Evolutionary conservation across 164 flowering plant species (phyloP), one percentile per base, ranked within the genome.

Genomic region (Taxillus chinensis): DNA sequence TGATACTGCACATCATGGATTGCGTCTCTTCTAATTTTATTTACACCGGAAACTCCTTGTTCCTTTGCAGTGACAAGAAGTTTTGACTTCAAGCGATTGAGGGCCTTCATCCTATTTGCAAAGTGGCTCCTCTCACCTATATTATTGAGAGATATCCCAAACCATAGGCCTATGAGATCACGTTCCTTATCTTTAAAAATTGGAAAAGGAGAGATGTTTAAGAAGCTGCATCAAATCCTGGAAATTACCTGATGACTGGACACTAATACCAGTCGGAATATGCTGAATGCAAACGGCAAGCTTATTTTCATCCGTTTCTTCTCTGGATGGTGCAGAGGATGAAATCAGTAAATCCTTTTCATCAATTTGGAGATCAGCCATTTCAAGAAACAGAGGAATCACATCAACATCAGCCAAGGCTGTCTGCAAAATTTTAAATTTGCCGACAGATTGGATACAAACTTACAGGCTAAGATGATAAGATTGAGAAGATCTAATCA

Each of bases 41-140:
- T 71, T 9, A 82, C 67, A 62, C 69, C 61, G 7, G 76, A 64
- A 13, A 83, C 79, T 46, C 83, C 80, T 69, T 83, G 89, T 53
- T 84, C 85, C 50, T 17, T 59, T 39, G 87, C 78, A 42, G 75
- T 66, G 10, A 82, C 75, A 12, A 80, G 78, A 42, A 89, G 87
- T 61, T 79, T 91, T 43, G 90, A 89, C 67, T 86, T 89, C 74
- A 91, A 69, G 41, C 93, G 80, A 60, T 86, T 84, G 37, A 89
- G 81, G 56, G 96, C 93, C 72, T 85, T 89, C 39, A 85, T 79
- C 80, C 82, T 82, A 70, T 89, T 91, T 0, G 90, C 86, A 74
- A 88, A 83, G 45, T 54, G 72, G 77, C 74, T 91, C 71, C 97
- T 82, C 75, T 91, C 97, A 73, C 92, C 97, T 91, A 81, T 67